Evolutionary conservation across 1,284 basidiomycete species (phyloP), one percentile per base, ranked within the genome.

Genomic region (Hemileia vastatrix): DNA sequence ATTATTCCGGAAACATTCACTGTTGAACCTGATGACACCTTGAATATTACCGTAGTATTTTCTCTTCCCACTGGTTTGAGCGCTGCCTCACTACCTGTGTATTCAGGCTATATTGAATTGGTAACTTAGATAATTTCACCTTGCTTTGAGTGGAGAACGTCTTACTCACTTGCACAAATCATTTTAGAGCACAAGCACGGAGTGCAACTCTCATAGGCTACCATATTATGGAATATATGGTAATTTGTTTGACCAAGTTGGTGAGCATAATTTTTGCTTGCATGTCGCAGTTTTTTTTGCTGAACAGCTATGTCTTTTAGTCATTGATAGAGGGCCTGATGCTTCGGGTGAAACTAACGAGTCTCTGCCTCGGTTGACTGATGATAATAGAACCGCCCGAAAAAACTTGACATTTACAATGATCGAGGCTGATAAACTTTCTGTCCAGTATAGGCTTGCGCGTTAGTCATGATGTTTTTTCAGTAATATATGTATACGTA

Each of bases 161-260:
- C 6, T 3, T 6, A 23, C 44, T 32, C 8, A 4, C 19, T 18
- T 11, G 23, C n/a, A 5, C 27, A 2, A 5, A 55, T n/a, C 6
- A 1, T 24, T 33, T 19, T 36, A 60, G 58, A 45, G 54, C 5
- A 54, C 59, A 9, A 52, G 54, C 11, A 52, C 32, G 18, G 59
- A 61, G 9, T 61, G 59, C 44, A 52, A 61, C 19, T 36, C 23
- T n/a, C 59, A 61, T 32, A 61, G 43, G 11, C 18, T 61, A 32
- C 59, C 59, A 6, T 61, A 61, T 33, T 61, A 54, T 43, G 59
- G 59, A 9, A 54, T 61, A 18, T 50, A 50, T 23, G 59, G 59
- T n/a, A n/a, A n/a, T n/a, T n/a, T n/a, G n/a, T n/a, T n/a, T n/a
- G n/a, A n/a, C n/a, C n/a, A n/a, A n/a, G n/a, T n/a, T n/a, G n/a